phyloP scores from a whole-genome alignment of 2,329 filamentous ascomycete species.

The Metarhizium album region DNA sequence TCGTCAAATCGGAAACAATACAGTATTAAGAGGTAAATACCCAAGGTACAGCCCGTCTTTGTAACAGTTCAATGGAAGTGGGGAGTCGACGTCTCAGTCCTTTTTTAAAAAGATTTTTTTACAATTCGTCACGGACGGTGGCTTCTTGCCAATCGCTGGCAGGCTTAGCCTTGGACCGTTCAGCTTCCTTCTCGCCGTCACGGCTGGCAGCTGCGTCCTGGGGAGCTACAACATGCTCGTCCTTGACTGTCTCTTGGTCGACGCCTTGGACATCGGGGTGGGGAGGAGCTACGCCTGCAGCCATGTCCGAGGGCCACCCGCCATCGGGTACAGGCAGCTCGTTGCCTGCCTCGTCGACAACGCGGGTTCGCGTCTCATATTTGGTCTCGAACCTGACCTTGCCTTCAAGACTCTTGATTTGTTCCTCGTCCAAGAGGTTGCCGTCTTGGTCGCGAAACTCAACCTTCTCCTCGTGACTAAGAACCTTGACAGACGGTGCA shows the following conservation, averaged over 20 bases:
- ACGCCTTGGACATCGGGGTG: slow-evolving; percentile 52
- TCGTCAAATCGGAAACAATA: neutral
- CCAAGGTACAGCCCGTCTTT: neutral
- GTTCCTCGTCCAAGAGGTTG: slow-evolving; percentile 72
- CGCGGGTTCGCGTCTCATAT: slow-evolving; percentile 85
- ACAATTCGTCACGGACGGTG: slow-evolving; percentile 30
- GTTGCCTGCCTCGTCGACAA: slow-evolving; percentile 71
- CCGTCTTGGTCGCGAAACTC: slow-evolving; percentile 78
- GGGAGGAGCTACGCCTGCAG: slow-evolving; percentile 40
- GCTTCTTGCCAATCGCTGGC: slow-evolving; percentile 54
- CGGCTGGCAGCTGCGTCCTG: slow-evolving; percentile 36
- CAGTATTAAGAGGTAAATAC: neutral
- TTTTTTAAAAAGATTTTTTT: slow-evolving; percentile 7
- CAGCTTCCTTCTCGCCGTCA: slow-evolving; percentile 48
- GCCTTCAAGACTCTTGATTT: slow-evolving; percentile 75
- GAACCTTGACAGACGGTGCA: slow-evolving; percentile 36
- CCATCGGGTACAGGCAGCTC: slow-evolving; percentile 47
- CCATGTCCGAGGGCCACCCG: slow-evolving; percentile 25
- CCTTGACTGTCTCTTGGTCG: slow-evolving; percentile 45
- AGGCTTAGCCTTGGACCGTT: slow-evolving; percentile 46
- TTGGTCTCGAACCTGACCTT: slow-evolving; percentile 93
- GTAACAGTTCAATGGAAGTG: neutral
- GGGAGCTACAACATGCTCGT: slow-evolving; percentile 26
- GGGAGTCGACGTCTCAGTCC: neutral
- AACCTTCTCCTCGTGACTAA: slow-evolving; percentile 63